Conservation (phyloP, 2,329 filamentous ascomycete species). For the Colletotrichum liaoningense region DNA sequence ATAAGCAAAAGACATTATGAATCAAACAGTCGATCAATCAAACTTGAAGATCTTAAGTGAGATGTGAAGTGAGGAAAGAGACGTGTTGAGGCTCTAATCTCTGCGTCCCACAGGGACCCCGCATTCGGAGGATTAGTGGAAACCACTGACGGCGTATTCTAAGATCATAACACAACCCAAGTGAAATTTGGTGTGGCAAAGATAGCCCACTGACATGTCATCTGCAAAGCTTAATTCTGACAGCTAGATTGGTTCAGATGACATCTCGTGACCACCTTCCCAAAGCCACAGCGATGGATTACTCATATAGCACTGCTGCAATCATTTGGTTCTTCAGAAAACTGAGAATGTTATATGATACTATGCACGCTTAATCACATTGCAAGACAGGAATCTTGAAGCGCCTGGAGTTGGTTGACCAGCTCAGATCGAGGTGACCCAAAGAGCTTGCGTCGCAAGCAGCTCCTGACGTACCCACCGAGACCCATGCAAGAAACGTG, state of each 20-base stretch:
- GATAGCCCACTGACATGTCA: neutral
- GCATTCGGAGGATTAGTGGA: conserved; percentile 1
- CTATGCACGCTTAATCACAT: too few species aligned
- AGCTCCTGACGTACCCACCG: too few species aligned
- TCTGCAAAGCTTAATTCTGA: neutral
- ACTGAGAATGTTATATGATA: too few species aligned
- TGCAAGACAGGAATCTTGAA: too few species aligned
- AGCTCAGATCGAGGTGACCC: too few species aligned
- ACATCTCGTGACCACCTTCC: conserved; percentile 5
- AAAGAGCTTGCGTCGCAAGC: too few species aligned
- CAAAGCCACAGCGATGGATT: neutral
- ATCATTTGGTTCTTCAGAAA: neutral
- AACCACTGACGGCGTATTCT: neutral
- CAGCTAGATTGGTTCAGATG: neutral
- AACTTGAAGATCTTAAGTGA: neutral
- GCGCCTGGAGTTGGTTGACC: too few species aligned
- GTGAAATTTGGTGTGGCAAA: neutral
- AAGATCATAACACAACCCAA: neutral
- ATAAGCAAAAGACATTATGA: conserved; percentile 7
- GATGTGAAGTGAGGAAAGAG: neutral
- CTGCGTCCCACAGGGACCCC: conserved; percentile 1
- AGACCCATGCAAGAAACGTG: too few species aligned
- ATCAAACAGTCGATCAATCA: neutral
- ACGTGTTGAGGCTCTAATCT: conserved; percentile 5
- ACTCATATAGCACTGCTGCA: too few species aligned